Evolutionary conservation across 148 eudicot genomes (phyloP), one percentile per base, ranked within the genome.

Genomic region (Heliamphora exappendiculata): DNA sequence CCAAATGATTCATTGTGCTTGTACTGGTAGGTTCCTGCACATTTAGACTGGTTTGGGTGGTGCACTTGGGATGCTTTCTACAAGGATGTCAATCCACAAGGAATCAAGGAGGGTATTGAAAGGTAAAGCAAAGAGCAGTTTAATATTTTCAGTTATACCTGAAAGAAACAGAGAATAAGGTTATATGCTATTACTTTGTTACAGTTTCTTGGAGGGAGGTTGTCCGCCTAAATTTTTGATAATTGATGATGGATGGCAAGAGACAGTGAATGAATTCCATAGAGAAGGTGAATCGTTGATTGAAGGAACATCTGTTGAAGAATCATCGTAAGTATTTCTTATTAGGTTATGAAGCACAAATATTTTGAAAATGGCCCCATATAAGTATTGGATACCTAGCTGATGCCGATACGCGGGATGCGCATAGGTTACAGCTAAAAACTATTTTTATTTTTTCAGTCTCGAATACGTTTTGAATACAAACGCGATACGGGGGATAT

Each of bases 31-130:
- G 77, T 86, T 83, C 91, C 89, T 69, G 80, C 73, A 5, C 89
- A 86, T 80, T 80, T 88, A 71, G 89, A 88, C 83, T 86, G 89
- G 89, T 88, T 88, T 72, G 91, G 91, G 5, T 88, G 89, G 91
- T 88, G 91, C 81, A 88, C 88, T 63, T 88, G 91, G 91, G 91
- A 88, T 78, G 91, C 91, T 42, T 88, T 88, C 77, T 86, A 88
- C 81, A 87, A 85, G 73, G 87, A 86, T 74, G 89, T 88, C 77
- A 75, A 72, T 49, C 88, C 89, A 7, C 84, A 86, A 63, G 88
- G 87, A 74, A 83, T 88, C 80, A 78, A 73, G 67, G 80, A 83
- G 71, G 89, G 89, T 63, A 87, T 88, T 74, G 80, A 86, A 78
- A 88, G 91, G 91, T 86, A 81, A 44, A 62, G 36, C 26, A 72